Evolutionary conservation across 352 stramenopile species (phyloP).

Genomic region (Globisporangium abappressorium): DNA sequence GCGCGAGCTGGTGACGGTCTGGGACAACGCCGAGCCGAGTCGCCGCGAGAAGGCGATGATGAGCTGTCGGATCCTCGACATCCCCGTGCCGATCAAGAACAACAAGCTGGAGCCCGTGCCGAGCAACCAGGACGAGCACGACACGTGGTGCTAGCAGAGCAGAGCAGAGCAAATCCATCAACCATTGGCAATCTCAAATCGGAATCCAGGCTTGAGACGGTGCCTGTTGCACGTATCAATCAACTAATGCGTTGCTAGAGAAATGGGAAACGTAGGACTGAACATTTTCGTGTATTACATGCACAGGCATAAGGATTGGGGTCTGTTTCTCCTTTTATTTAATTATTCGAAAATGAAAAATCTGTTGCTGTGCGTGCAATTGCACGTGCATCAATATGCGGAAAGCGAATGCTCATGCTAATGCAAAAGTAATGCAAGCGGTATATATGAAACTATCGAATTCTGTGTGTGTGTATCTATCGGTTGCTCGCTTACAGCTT

Average conservation of each 20-base stretch:
- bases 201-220: background rate
- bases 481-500: background rate
- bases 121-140: constrained; percentile 9
- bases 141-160: constrained; percentile 13
- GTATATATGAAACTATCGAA: constrained; percentile 1
- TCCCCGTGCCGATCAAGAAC: background rate
- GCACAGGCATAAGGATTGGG: background rate
- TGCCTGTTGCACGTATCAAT: background rate
- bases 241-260: background rate
- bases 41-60: constrained; percentile 38
- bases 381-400: background rate
- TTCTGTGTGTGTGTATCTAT: background rate
- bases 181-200: background rate
- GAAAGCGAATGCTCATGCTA: background rate
- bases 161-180: background rate
- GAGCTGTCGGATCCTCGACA: constrained; percentile 26
- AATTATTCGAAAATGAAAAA: constrained; percentile 12
- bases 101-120: background rate
- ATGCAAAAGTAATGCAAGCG: background rate
- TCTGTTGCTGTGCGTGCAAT: background rate
- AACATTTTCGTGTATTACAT: background rate
- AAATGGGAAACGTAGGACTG: background rate
- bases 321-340: constrained; percentile 10
- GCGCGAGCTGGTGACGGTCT: constrained; percentile 42
- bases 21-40: constrained; percentile 28